Percentiles rank a stretch among this genome's conserved stretches.
Evolutionary conservation across 164 flowering plant genomes (phyloP).

Genomic region (Tinospora cordifolia): DNA sequence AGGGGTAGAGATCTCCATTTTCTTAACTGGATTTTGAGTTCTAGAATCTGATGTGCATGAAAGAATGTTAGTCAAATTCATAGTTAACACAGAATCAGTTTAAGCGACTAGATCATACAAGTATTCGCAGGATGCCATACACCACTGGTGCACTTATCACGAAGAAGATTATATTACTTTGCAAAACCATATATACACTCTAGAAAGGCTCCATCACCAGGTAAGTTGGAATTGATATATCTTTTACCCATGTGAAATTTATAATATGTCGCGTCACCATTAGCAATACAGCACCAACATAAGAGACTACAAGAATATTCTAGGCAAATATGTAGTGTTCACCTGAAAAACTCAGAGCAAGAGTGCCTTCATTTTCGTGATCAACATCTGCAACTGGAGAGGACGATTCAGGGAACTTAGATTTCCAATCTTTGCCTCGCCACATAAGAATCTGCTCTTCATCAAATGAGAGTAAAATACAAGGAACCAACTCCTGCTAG

Average conservation of each 20-base stretch:
- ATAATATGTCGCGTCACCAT: neutral
- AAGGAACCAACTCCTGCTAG: constrained; percentile 89
- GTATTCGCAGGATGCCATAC: neutral
- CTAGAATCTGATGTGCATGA: constrained; percentile 24
- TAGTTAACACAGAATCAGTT: neutral
- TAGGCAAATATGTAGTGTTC: constrained; percentile 8
- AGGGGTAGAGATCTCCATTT: constrained; percentile 36
- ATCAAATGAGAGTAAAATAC: constrained; percentile 83
- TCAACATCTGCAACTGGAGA: constrained; percentile 7
- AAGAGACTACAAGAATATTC: neutral
- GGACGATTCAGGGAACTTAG: constrained; percentile 39
- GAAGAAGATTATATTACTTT: neutral
- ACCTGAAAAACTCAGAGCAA: constrained; percentile 34
- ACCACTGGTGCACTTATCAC: too few species aligned
- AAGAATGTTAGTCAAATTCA: neutral
- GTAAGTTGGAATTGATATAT: too few species aligned
- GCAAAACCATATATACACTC: neutral
- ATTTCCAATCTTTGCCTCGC: constrained; percentile 85
- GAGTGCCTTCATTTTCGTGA: constrained; percentile 8
- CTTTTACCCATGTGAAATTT: neutral
- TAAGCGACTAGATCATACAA: neutral
- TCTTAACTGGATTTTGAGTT: constrained; percentile 10
- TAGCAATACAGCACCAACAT: neutral
- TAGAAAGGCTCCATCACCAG: neutral
- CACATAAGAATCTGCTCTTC: constrained; percentile 88